Evolutionary conservation across 345 rosid species (phyloP).

Genomic region (Barbarea vulgaris): DNA sequence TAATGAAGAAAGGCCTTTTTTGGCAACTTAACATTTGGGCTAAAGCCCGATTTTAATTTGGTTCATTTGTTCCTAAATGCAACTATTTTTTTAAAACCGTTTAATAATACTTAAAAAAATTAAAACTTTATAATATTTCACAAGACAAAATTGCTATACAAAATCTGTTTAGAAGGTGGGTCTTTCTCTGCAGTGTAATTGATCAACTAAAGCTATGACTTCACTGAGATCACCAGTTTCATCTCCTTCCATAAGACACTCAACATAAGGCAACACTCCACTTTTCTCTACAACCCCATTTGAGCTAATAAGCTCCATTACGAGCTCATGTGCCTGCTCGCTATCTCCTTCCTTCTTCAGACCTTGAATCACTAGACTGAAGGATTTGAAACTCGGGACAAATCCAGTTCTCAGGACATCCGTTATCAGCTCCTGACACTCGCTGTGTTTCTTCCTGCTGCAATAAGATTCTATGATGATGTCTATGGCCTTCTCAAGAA

Average conservation of each 20-base stretch:
- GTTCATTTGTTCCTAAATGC: neutral
- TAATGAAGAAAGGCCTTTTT: conserved; percentile 1
- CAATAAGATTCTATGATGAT: conserved; percentile 46
- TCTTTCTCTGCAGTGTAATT: conserved; percentile 24
- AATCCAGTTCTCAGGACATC: conserved; percentile 41
- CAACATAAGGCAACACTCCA: conserved; percentile 40
- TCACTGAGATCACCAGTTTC: conserved; percentile 36
- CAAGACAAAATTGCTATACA: neutral
- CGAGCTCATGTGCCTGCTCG: conserved; percentile 40
- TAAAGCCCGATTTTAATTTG: neutral
- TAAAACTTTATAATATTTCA: neutral
- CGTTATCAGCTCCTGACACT: conserved; percentile 42
- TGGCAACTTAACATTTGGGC: neutral
- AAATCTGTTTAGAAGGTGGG: conserved; percentile 19
- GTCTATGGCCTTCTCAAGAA: conserved; percentile 44
- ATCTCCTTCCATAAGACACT: conserved; percentile 43
- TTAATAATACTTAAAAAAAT: neutral
- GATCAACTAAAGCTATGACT: conserved; percentile 35
- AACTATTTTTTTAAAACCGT: neutral
- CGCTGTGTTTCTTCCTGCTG: conserved; percentile 30
- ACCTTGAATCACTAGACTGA: conserved; percentile 45
- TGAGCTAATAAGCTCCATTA: conserved; percentile 45
- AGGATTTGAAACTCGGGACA: conserved; percentile 47
- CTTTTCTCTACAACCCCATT: conserved; percentile 40
- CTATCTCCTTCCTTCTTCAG: conserved; percentile 42